phyloP scores from a whole-genome alignment of 163 green algal genomes.

The Volvox carteri region DNA sequence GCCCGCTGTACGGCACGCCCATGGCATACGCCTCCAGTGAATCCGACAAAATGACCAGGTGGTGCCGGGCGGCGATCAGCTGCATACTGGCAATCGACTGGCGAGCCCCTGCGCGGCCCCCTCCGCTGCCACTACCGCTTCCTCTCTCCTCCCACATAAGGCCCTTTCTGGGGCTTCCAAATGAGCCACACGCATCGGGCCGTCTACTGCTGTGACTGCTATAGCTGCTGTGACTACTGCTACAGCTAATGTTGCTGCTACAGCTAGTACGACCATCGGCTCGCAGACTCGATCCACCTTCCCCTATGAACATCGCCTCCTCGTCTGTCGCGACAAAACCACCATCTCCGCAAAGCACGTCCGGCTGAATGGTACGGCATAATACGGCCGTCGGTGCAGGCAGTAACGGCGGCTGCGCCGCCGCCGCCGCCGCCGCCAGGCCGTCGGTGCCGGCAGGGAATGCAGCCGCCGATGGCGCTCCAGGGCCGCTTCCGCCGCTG shows the following conservation, averaged over 20 bases:
- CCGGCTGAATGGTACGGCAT: background rate
- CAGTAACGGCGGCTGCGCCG: background rate
- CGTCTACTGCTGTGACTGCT: too few relatives aligned
- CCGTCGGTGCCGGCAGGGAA: background rate
- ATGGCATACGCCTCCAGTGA: background rate
- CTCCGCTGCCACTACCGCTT: too few relatives aligned
- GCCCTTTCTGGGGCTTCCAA: too few relatives aligned
- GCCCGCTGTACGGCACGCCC: slow-evolving; percentile 7
- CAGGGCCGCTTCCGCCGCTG: background rate
- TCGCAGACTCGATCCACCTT: too few relatives aligned
- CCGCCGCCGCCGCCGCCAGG: background rate
- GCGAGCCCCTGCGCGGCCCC: background rate
- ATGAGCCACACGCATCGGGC: too few relatives aligned
- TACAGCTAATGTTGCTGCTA: too few relatives aligned
- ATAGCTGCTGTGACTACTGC: too few relatives aligned
- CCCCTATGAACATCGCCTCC: too few relatives aligned
- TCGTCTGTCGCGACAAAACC: background rate
- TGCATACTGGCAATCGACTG: background rate
- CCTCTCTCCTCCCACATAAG: too few relatives aligned
- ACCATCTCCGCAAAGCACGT: slow-evolving; percentile 19
- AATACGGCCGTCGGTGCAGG: too few relatives aligned
- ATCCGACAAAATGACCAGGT: background rate
- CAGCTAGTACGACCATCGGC: too few relatives aligned
- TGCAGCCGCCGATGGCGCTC: background rate
- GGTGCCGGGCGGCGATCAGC: background rate